Base-by-base conservation (phyloP, 768 basidiomycete genomes). In the Auriscalpium orientale region DNA sequence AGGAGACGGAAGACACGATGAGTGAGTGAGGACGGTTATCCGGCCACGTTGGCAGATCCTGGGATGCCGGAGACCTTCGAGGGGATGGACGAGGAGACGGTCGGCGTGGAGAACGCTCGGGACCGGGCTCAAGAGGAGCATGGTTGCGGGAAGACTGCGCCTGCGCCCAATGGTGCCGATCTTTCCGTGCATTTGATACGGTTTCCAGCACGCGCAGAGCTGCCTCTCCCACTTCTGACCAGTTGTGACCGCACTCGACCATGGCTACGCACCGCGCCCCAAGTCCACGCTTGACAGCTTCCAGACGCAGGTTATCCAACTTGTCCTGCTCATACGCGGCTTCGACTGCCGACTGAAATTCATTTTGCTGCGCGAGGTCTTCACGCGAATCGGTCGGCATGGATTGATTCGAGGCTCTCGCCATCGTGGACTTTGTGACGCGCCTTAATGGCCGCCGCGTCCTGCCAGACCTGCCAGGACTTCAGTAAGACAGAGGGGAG, bases 371-470 rank as follows among this genome's bases (percentile, higher is more conserved):
- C 3, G 79, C 71, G 0, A 73, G 72, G 12, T 88, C 75, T 64
- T 87, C 88, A 13, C 68, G 48, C 13, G n/a, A 35, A 16, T 3
- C 13, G 6, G 40, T 15, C 15, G 15, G 13, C 40, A 43, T 3
- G 15, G 40, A 28, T 28, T 28, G 28, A 4, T 43, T 43, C 40
- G 15, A 43, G 40, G 18, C 15, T 55, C 45, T 61, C 16, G 12
- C 28, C 28, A 28, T 28, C 28, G 28, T 28, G 28, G 28, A 28
- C 28, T 28, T 35, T 48, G 85, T 87, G 21, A 87, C 87, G 3
- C 79, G 84, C 63, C 89, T 90, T 62, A 91, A 81, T 43, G 90
- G 78, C 11, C 88, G 79, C 1, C 84, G 89, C 18, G 90, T 83
- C 1, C 89, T 91, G 59, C 9, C 28, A 38, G 13, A 3, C 1